Evolutionary conservation across 371 early-diverging fungal species (phyloP), one percentile per base, ranked within the genome.

Genomic region (Umbelopsis sp.): DNA sequence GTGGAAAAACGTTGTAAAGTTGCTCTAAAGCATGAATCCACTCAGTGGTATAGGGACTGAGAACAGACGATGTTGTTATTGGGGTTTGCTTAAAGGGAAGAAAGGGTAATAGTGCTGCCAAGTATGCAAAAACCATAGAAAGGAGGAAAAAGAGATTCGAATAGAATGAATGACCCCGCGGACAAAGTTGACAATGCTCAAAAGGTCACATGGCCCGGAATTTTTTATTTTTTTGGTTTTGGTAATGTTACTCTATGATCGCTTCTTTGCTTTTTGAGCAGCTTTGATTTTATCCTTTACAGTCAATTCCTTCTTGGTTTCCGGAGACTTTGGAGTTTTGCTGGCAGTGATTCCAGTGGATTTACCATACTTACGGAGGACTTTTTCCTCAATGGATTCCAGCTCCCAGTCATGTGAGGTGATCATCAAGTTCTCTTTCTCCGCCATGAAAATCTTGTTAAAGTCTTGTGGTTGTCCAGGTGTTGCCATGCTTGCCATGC

Each of bases 351-450:
- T 41, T 25, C 14, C 35, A 37, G 32, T 57, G 4, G 45, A 64
- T 72, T 89, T 89, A 41, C 92, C 91, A 73, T 94, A 96, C 77
- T 92, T 91, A 67, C 80, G 82, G 64, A 97, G 77, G 35, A 98
- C 80, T 25, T 94, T 83, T 66, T 87, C 85, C 74, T 97, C 97
- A n/a, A 97, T 81, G 74, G 87, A 88, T 1, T 93, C 90, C 46
- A 96, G 80, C 50, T 91, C 89, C 93, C 92, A 96, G 57, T 83
- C 79, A 76, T 96, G 94, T 66, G 88, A 86, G 20, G 92, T 86
- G 65, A 98, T 86, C 63, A 93, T 85, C 65, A 98, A 78, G 69
- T 89, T 93, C 77, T 98, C 98, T 73, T 91, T 91, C 79, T 96
- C 94, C 67, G 89, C 91, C 80, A 93, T 76, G 69, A 96, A 96